phyloP scores from a whole-genome alignment of 495 filamentous ascomycete species.

The Neurospora sp. region DNA sequence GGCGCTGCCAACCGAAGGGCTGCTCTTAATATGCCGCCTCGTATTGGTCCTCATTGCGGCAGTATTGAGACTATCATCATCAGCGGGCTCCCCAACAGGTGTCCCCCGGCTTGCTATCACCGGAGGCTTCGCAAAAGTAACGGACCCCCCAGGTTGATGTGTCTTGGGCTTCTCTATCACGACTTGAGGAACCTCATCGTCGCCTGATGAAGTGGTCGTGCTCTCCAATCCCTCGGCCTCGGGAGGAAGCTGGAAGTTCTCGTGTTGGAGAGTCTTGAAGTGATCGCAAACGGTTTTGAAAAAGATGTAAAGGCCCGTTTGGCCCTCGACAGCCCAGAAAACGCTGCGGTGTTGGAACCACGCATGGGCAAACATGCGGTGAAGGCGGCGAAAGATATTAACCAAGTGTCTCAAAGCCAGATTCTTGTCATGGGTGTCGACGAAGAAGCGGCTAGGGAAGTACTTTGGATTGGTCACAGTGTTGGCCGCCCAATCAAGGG shows the following conservation, averaged over 20 bases:
- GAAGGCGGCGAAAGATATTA: constrained; percentile 88
- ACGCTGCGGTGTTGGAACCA: constrained; percentile 95
- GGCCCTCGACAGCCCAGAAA: constrained; percentile 92
- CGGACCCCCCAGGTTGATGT: constrained; percentile 15
- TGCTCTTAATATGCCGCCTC: constrained; percentile 59
- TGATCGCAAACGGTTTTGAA: constrained; percentile 95
- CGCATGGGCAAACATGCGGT: constrained; percentile 94
- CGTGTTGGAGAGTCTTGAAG: constrained; percentile 78
- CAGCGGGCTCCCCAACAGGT: constrained; percentile 13
- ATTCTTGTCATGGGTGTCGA: constrained; percentile 50
- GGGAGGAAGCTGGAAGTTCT: constrained; percentile 89
- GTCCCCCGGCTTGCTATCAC: constrained; percentile 23
- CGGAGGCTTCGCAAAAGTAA: constrained; percentile 36
- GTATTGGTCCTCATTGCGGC: constrained; percentile 49
- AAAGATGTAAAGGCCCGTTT: constrained; percentile 81
- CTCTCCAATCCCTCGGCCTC: constrained; percentile 75
- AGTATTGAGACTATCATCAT: constrained; percentile 35
- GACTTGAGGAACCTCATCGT: constrained; percentile 5
- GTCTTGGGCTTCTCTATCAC: constrained; percentile 24
- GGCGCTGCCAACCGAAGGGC: constrained; percentile 62
- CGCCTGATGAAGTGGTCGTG: constrained; percentile 7
- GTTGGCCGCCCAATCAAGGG: constrained; percentile 91
- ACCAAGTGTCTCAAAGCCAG: constrained; percentile 72
- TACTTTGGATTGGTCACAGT: constrained; percentile 81
- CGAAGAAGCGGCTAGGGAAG: constrained; percentile 78